A percentile compares a stretch with the other conserved stretches of the same genome.
Evolutionary conservation across 441 rosid species (phyloP).

Genomic region (Populus tomentosa): DNA sequence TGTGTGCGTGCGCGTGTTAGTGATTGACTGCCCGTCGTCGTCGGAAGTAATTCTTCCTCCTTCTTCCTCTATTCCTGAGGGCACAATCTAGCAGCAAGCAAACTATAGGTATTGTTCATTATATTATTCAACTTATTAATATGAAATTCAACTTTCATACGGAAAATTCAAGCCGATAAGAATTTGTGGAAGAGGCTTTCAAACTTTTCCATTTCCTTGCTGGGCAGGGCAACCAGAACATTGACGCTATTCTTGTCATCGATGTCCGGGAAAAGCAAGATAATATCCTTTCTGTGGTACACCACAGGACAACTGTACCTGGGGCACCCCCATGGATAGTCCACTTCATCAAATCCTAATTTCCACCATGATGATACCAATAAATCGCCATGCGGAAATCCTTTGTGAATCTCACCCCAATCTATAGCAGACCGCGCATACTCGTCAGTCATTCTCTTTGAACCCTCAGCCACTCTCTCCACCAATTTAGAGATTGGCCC

Average conservation of each 20-base stretch:
- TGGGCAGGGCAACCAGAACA: conserved; percentile 70
- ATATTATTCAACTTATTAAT: background rate
- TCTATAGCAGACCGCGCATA: conserved; percentile 61
- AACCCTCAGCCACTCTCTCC: conserved; percentile 54
- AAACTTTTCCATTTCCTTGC: conserved; percentile 54
- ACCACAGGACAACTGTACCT: conserved; percentile 72
- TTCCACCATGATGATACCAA: conserved; percentile 83
- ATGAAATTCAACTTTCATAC: background rate
- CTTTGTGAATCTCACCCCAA: conserved; percentile 69
- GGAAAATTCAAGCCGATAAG: conserved; percentile 6
- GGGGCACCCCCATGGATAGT: conserved; percentile 82
- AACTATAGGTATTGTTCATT: background rate
- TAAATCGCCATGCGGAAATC: conserved; percentile 68
- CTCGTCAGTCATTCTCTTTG: conserved; percentile 51
- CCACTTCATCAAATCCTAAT: conserved; percentile 69
- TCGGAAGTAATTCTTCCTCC: background rate
- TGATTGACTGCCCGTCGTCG: too few relatives aligned
- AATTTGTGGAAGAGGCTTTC: conserved; percentile 41
- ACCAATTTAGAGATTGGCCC: conserved; percentile 45
- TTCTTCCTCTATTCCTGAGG: too few relatives aligned
- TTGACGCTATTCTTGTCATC: conserved; percentile 45
- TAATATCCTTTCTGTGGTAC: conserved; percentile 61
- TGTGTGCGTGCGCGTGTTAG: too few relatives aligned
- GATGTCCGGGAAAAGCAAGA: conserved; percentile 59
- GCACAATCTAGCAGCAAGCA: background rate